Evolutionary conservation across 371 early-diverging fungal genomes (phyloP).

Genomic region (Capillidium rhysosporum): DNA sequence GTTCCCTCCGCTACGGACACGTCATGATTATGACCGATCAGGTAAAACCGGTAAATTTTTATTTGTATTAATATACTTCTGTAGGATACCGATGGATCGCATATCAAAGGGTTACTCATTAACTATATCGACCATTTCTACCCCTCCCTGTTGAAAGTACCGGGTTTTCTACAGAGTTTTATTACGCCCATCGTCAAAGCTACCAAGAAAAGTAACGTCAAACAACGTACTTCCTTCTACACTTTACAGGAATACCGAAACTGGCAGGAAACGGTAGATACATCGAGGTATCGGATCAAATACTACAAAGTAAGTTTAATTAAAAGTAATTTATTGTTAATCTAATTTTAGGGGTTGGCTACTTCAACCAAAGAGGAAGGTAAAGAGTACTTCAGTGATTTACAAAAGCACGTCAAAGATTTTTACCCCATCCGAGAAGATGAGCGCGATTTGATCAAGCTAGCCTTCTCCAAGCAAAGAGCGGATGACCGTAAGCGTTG

Average conservation of each 20-base stretch:
- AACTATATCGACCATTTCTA: slow-evolving; percentile 97
- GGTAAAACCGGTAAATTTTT: slow-evolving; percentile 12
- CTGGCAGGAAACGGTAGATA: slow-evolving; percentile 59
- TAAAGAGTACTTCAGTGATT: slow-evolving; percentile 80
- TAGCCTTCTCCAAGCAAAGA: slow-evolving; percentile 98
- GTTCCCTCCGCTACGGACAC: slow-evolving; percentile 88
- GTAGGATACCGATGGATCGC: slow-evolving; percentile 96
- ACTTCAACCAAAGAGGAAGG: slow-evolving; percentile 87
- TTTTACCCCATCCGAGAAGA: slow-evolving; percentile 41
- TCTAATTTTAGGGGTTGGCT: slow-evolving; percentile 69
- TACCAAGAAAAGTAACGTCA: slow-evolving; percentile 30
- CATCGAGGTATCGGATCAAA: slow-evolving; percentile 64
- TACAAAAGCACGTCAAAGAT: slow-evolving; percentile 71
- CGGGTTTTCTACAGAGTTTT: slow-evolving; percentile 94
- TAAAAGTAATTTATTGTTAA: not conserved
- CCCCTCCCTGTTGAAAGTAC: slow-evolving; percentile 85
- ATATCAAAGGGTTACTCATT: slow-evolving; percentile 98
- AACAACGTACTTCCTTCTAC: slow-evolving; percentile 57
- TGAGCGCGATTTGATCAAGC: slow-evolving; percentile 75
- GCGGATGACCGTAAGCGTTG: slow-evolving; percentile 95
- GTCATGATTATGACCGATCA: slow-evolving; percentile 99
- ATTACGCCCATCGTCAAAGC: slow-evolving; percentile 98
- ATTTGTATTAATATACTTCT: not conserved
- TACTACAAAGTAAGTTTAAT: slow-evolving; percentile 71
- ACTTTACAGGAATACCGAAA: slow-evolving; percentile 94